Base-by-base conservation (phyloP, 495 filamentous ascomycete genomes). In the Hyaloscypha bicolor region DNA sequence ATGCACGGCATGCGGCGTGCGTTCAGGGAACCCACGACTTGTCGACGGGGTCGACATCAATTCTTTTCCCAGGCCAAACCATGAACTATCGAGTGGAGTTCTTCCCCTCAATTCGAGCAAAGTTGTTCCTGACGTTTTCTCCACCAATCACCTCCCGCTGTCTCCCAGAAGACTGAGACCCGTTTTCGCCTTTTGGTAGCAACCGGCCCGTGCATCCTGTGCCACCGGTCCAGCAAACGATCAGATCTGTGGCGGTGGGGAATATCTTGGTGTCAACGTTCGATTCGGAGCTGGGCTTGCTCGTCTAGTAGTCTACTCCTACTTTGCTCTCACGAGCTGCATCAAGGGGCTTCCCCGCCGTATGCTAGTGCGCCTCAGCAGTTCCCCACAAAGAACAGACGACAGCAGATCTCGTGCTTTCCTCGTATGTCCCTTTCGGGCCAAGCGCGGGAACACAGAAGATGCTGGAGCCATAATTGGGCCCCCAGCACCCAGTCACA, bases 321-420 rank as follows among this genome's bases (percentile, higher is more conserved):
- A 11, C 58, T 60, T 60, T 60, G 14, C 33, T 60, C 58, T 60
- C 58, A 60, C 58, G 58, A 60, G 58, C 58, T 42, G 58, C 58
- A 29, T 9, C 58, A 37, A 37, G 35, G 12, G 35, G 35, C 12
- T 12, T 37, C 12, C 58, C 58, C 37, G 58, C 25, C 16, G 31
- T 25, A 25, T 25, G 25, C 25, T 25, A 25, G 25, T 25, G 25
- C 25, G 25, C 25, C 25, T 25, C 25, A 25, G 25, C 25, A 25
- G 25, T 25, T 25, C 25, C 25, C 25, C 25, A 25, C 25, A 25
- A 37, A 37, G 12, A 37, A 37, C 35, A 31, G 53, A 31, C n/a
- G 9, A 16, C 3, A 56, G 53, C 21, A 29, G 53, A 31, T 60
- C 31, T 45, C 19, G 37, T 42, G 21, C 32, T 35, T 48, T 48